Conservation (phyloP, 306 rosid species). For the Cucurbita maxima region DNA sequence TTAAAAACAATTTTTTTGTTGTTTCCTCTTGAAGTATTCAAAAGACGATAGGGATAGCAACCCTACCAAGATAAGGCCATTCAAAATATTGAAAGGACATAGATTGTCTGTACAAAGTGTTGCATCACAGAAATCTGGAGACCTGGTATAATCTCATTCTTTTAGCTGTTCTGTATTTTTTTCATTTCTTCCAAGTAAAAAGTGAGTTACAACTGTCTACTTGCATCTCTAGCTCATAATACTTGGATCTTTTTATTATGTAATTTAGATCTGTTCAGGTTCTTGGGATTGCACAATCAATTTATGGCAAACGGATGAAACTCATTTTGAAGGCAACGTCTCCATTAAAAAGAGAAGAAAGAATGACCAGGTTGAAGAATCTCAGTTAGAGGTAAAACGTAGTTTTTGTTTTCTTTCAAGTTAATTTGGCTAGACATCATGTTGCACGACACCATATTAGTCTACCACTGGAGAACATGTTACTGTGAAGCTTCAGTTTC, state of each 20-base stretch:
- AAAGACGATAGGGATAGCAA: constrained; percentile 27
- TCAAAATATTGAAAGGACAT: constrained; percentile 75
- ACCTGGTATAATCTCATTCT: constrained; percentile 33
- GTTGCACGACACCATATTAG: not conserved
- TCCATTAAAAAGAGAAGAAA: constrained; percentile 70
- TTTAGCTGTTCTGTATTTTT: not conserved
- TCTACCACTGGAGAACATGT: not conserved
- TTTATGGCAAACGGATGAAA: constrained; percentile 54
- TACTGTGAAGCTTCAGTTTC: not conserved
- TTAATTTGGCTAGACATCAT: not conserved
- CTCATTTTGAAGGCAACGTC: constrained; percentile 38
- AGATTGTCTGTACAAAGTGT: constrained; percentile 62
- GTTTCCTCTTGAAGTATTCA: constrained; percentile 29
- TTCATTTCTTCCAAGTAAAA: constrained; percentile 2
- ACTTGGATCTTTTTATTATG: not conserved
- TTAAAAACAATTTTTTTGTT: constrained; percentile 13
- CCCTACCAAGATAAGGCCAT: constrained; percentile 43
- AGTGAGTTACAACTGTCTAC: not conserved
- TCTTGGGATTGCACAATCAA: constrained; percentile 89
- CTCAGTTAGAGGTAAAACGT: constrained; percentile 60
- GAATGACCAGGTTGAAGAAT: constrained; percentile 36
- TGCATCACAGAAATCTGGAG: constrained; percentile 51
- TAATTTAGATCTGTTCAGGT: constrained; percentile 72
- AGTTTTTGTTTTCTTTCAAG: not conserved
- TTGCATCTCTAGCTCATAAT: not conserved